Base-by-base conservation (phyloP, 148 eudicot species). In the Pouteria glomerata region DNA sequence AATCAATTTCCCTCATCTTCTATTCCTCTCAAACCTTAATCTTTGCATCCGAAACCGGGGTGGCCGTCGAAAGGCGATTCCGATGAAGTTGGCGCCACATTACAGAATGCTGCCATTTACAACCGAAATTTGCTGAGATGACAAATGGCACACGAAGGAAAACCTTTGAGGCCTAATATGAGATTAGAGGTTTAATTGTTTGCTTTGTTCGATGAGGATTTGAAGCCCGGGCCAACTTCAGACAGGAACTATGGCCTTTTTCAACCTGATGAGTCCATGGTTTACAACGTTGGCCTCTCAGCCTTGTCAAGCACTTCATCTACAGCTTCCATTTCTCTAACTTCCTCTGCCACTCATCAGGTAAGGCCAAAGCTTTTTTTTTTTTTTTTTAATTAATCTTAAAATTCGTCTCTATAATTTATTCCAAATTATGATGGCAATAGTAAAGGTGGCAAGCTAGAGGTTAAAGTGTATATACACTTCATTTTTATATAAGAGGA, bases 21-120 rank as follows among this genome's bases (percentile, higher is more conserved):
- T n/a, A n/a, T n/a, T n/a, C n/a, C n/a, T n/a, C n/a, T n/a, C n/a
- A n/a, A n/a, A n/a, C n/a, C n/a, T n/a, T n/a, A n/a, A n/a, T n/a
- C n/a, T n/a, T n/a, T n/a, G n/a, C n/a, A n/a, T 89, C 96, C 0
- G 98, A 92, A 44, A 92, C 98, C 1, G 96, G n/a, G 98, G 0
- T 92, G 98, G 98, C 96, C 98, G 1, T 92, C 98, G 0, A 82
- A 73, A 42, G 97, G 97, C 1, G 98, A 90, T 67, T 30, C 62
- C 1, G 37, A 83, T 18, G 96, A 89, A 29, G 59, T 82, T 1
- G 93, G 96, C 0, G 98, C 96, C 0, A 77, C 88, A 0, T 16
- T 74, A 0, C 73, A 82, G 52, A 90, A 92, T 76, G 98, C 98
- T 0, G 98, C 93, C 0, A 72, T 65, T 0, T 88, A 92, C 37